Conservation (phyloP, 2,329 filamentous ascomycete species). For the Aschersonia sp. region DNA sequence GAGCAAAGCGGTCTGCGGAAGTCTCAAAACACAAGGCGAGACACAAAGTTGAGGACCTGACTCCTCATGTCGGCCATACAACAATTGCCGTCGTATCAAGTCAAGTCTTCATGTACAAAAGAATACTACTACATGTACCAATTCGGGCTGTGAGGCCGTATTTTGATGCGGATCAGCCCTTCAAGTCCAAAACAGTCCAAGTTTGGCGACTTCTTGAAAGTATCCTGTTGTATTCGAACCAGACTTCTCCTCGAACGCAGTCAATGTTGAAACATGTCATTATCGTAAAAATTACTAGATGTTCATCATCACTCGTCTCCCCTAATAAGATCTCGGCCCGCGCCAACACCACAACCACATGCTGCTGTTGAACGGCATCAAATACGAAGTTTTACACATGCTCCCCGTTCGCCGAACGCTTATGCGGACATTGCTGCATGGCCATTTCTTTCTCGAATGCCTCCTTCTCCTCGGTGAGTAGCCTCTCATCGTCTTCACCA, state of each 20-base stretch:
- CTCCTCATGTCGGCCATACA: background rate
- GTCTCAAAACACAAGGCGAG: too few relatives aligned
- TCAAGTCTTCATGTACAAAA: conserved; percentile 24
- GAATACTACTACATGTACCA: conserved; percentile 13
- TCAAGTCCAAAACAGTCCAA: background rate
- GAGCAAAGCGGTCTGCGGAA: background rate
- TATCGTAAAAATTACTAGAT: too few relatives aligned
- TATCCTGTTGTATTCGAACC: too few relatives aligned
- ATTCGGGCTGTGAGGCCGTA: conserved; percentile 15
- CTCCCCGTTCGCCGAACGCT: conserved; percentile 16
- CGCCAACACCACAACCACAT: too few relatives aligned
- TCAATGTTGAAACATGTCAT: too few relatives aligned
- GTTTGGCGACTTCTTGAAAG: too few relatives aligned
- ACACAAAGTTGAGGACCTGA: too few relatives aligned
- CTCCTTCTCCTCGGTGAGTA: conserved; percentile 57
- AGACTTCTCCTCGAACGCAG: too few relatives aligned
- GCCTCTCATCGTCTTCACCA: conserved; percentile 71
- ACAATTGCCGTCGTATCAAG: conserved; percentile 14
- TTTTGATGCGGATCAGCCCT: conserved; percentile 5
- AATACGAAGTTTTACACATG: background rate
- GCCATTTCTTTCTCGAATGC: conserved; percentile 30
- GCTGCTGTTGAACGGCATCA: too few relatives aligned
- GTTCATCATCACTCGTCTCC: too few relatives aligned
- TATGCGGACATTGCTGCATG: conserved; percentile 25
- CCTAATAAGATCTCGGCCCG: too few relatives aligned